A percentile compares a stretch with the other conserved stretches of the same genome.
phyloP scores from a whole-genome alignment of 1,284 basidiomycete genomes.

The Ceratobasidium sp. region DNA sequence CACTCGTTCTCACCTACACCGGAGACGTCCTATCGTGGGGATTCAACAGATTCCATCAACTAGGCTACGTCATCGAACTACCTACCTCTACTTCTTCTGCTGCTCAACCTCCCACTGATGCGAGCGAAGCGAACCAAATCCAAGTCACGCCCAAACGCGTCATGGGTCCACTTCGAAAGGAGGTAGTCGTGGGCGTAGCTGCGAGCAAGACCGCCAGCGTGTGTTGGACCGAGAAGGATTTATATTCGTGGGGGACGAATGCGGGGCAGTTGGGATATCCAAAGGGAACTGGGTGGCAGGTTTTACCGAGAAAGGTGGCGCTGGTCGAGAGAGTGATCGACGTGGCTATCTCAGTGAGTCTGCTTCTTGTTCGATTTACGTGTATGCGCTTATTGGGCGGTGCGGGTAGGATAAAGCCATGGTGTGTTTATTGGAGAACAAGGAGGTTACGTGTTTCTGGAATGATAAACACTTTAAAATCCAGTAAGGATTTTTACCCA shows the following conservation, averaged over 20 bases:
- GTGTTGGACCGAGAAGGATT: constrained; percentile 85
- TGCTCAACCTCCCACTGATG: constrained; percentile 40
- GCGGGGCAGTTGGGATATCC: constrained; percentile 92
- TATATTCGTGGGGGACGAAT: constrained; percentile 98
- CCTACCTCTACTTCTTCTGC: constrained; percentile 46
- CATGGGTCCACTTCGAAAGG: constrained; percentile 81
- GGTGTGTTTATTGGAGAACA: constrained; percentile 75
- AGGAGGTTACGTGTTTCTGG: constrained; percentile 86
- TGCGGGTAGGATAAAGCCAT: constrained; percentile 81
- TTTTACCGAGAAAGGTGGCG: constrained; percentile 84
- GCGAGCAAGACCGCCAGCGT: constrained; percentile 89
- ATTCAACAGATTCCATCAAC: constrained; percentile 84
- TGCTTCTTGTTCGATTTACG: neutral
- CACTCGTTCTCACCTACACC: constrained; percentile 79
- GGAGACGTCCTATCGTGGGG: constrained; percentile 95
- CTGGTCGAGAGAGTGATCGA: constrained; percentile 76
- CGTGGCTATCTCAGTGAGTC: constrained; percentile 74
- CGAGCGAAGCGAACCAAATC: constrained; percentile 57
- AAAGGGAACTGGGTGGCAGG: constrained; percentile 77
- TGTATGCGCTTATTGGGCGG: neutral
- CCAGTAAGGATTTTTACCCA: constrained; percentile 75
- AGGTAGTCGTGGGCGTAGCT: constrained; percentile 82
- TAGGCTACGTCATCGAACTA: constrained; percentile 87
- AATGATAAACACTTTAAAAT: constrained; percentile 82
- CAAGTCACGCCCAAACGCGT: constrained; percentile 84